A percentile compares a stretch with the other conserved stretches of the same genome.
Conservation (phyloP, 1,284 basidiomycete genomes). For the Neolentinus lepideus region DNA sequence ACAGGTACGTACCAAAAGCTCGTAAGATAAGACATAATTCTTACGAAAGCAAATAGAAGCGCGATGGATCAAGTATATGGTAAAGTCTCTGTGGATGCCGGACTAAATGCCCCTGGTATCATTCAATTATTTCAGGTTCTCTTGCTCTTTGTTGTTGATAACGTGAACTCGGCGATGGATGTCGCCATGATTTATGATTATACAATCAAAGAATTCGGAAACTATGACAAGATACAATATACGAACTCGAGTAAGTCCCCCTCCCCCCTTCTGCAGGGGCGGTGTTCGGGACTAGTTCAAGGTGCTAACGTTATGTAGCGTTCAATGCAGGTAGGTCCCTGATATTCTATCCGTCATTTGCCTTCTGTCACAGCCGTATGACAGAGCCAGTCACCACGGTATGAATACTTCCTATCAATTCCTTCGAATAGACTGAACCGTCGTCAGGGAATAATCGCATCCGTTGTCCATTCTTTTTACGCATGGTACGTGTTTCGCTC, state of each 20-base stretch:
- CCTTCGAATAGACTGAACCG: not conserved
- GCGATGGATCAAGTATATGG: not conserved
- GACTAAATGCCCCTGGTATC: no score
- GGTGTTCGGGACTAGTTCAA: no score
- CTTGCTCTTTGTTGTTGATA: not conserved
- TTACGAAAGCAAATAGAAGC: not conserved
- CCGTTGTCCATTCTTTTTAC: not conserved
- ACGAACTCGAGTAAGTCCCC: not conserved
- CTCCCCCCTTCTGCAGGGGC: no score
- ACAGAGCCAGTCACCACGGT: not conserved
- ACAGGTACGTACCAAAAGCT: not conserved
- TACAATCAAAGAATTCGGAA: not conserved
- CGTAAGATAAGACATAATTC: not conserved
- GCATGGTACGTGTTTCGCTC: not conserved
- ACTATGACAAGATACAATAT: not conserved
- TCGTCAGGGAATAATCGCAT: not conserved
- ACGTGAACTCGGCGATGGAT: not conserved
- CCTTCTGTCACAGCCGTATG: not conserved
- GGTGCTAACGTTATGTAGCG: no score
- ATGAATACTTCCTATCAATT: not conserved
- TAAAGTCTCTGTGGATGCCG: not conserved
- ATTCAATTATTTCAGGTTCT: not conserved
- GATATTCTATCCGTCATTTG: not conserved
- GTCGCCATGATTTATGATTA: not conserved
- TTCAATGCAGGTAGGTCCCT: not conserved